phyloP scores from a whole-genome alignment of 2,329 filamentous ascomycete genomes.

The Ophiostoma sp. region DNA sequence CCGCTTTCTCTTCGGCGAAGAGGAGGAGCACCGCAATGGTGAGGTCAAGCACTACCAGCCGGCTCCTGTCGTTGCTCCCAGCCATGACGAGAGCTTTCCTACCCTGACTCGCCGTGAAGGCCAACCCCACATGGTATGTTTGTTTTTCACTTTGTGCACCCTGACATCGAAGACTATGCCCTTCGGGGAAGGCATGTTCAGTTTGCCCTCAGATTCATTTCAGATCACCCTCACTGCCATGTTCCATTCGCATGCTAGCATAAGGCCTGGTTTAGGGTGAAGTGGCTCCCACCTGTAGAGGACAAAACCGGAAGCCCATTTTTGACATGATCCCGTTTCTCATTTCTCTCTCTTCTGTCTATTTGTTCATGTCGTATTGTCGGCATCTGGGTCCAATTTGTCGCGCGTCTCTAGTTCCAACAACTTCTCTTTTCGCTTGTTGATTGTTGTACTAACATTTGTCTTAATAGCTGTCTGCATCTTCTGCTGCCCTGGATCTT shows the following conservation, averaged over 20 bases:
- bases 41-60: slow-evolving; percentile 65
- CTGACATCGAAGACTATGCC: neutral
- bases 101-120: slow-evolving; percentile 65
- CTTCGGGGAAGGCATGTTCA: neutral
- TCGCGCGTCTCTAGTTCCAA: neutral
- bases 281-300: too few species aligned
- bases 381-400: neutral
- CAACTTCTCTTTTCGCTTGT: neutral
- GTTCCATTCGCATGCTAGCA: too few species aligned
- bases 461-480: slow-evolving; percentile 62
- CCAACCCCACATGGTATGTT: slow-evolving; percentile 42
- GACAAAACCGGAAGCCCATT: too few species aligned
- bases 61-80: slow-evolving; percentile 47
- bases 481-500: slow-evolving; percentile 74
- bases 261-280: too few species aligned
- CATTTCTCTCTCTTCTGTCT: neutral
- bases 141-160: neutral
- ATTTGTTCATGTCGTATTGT: neutral
- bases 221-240: neutral
- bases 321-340: too few species aligned
- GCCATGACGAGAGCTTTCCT: slow-evolving; percentile 72
- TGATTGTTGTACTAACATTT: neutral
- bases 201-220: neutral
- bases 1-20: slow-evolving; percentile 72
- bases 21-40: slow-evolving; percentile 61